Percentiles rank a stretch among this genome's conserved stretches.
phyloP scores from a whole-genome alignment of 345 rosid species.

The Gynandropsis gynandra region DNA sequence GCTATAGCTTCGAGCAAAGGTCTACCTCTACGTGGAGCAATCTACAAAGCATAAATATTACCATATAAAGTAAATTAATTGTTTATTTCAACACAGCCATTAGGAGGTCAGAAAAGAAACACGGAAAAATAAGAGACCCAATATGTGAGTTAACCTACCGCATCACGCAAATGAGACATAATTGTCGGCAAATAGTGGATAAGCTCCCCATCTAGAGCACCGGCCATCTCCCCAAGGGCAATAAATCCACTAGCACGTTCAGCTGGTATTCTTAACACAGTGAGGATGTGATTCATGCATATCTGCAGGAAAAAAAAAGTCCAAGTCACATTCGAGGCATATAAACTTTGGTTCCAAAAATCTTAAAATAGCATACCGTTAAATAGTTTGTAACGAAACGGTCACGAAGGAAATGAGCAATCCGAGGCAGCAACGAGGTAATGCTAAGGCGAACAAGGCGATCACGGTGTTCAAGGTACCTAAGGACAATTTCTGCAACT shows the following conservation, averaged over 20 bases:
- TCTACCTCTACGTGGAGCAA: slow-evolving; percentile 96
- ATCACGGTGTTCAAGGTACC: slow-evolving; percentile 87
- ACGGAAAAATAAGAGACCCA: slow-evolving; percentile 14
- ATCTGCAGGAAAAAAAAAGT: slow-evolving; percentile 51
- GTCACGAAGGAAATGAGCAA: slow-evolving; percentile 97
- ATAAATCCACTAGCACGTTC: slow-evolving; percentile 96
- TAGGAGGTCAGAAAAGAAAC: slow-evolving; percentile 8
- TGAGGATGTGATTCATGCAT: slow-evolving; percentile 92
- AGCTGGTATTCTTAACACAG: slow-evolving; percentile 75
- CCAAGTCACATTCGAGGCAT: slow-evolving; percentile 2
- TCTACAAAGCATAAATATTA: slow-evolving; percentile 40
- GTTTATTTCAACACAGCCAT: slow-evolving; percentile 13
- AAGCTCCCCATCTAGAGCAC: slow-evolving; percentile 98
- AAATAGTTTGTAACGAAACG: slow-evolving; percentile 92
- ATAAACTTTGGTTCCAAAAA: slow-evolving; percentile 14
- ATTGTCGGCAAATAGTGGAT: slow-evolving; percentile 91
- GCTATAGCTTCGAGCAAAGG: slow-evolving; percentile 96
- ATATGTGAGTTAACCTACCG: slow-evolving; percentile 43
- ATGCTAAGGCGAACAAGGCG: slow-evolving; percentile 99
- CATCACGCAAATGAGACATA: slow-evolving; percentile 82
- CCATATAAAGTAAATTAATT: slow-evolving; percentile 6
- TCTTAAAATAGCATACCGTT: slow-evolving; percentile 44
- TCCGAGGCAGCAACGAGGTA: slow-evolving; percentile 94
- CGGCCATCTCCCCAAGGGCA: slow-evolving; percentile 99
- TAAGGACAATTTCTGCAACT: slow-evolving; percentile 96